Evolutionary conservation across 768 basidiomycete genomes (phyloP), one percentile per base, ranked within the genome.

Genomic region (Tricholoma sp.): DNA sequence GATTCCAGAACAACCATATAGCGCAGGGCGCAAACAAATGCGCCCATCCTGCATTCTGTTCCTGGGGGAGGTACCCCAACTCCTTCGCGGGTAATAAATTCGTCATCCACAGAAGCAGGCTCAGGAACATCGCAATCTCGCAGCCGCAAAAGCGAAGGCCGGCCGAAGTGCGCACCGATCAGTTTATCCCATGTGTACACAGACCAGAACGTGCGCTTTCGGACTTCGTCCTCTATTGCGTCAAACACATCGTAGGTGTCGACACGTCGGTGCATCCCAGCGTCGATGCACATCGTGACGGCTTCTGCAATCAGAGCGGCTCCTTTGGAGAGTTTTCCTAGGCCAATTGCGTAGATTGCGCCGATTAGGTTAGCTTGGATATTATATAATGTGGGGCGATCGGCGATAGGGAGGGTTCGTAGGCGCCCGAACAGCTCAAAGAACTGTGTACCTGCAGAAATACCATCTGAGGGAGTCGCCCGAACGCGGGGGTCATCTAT

Each of bases 171-270:
- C 56, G 90, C 88, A 10, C 84, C 77, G 6, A 94, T 83, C 65
- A 95, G 94, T 72, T 97, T 96, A 72, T 97, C 94, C 94, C 94
- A 96, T 50, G 91, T 80, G 72, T 96, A 97, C 28, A 95, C 91
- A 57, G 91, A 91, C 93, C 94, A 97, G 70, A 97, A 97, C 0
- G 94, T 96, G 62, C 94, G 85, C 71, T 95, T 96, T 56, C 94
- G 82, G 29, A 94, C 85, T 68, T 96, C 92, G 58, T 90, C 88
- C 68, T 95, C 94, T 60, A 95, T 87, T 8, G 89, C 81, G 70
- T 94, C 88, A 68, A 97, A 96, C 52, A 91, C 78, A 66, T 91
- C 88, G 65, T 91, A 91, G 12, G 84, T 85, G 60, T 94, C 91
- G 0, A 89, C 86, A 39, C 85, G 88, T 52, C 94, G 87, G 69